phyloP scores from a whole-genome alignment of 177 flowering plant genomes.

The Telopea speciosissima region DNA sequence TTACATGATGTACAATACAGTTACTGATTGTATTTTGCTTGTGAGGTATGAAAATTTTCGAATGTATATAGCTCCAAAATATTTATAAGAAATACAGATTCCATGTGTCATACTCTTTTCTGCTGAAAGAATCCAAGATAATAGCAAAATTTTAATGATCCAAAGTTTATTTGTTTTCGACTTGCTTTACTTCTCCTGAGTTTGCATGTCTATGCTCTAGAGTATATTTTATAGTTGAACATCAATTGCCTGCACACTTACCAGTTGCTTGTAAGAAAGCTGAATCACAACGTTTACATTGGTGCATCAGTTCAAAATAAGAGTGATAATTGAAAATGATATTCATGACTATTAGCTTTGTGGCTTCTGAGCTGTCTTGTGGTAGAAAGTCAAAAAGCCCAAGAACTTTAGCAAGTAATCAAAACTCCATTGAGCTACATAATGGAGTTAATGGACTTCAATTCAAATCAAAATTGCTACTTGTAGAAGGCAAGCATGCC shows the following conservation, averaged over 20 bases:
- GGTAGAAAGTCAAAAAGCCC: not conserved
- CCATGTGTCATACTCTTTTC: not conserved
- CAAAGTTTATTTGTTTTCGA: too few species aligned
- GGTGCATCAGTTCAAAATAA: not conserved
- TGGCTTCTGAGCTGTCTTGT: not conserved
- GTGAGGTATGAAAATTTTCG: slow-evolving; percentile 19
- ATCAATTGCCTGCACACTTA: not conserved
- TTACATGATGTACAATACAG: slow-evolving; percentile 12
- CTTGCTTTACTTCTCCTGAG: too few species aligned
- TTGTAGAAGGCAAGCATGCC: not conserved
- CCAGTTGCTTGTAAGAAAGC: not conserved
- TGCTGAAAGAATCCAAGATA: not conserved
- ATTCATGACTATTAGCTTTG: not conserved
- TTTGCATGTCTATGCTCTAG: not conserved
- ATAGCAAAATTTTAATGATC: too few species aligned
- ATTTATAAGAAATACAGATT: slow-evolving; percentile 2
- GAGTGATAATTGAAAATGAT: not conserved
- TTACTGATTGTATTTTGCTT: slow-evolving; percentile 17
- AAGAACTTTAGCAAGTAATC: not conserved
- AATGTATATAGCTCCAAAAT: slow-evolving; percentile 6
- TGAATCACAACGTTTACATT: not conserved
- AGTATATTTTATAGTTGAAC: not conserved
- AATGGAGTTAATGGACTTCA: not conserved
- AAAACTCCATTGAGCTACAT: not conserved
- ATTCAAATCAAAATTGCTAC: not conserved